A percentile compares a stretch with the other conserved stretches of the same genome.
Conservation (phyloP, 768 basidiomycete species). For the Amanita pseudoporphyria region DNA sequence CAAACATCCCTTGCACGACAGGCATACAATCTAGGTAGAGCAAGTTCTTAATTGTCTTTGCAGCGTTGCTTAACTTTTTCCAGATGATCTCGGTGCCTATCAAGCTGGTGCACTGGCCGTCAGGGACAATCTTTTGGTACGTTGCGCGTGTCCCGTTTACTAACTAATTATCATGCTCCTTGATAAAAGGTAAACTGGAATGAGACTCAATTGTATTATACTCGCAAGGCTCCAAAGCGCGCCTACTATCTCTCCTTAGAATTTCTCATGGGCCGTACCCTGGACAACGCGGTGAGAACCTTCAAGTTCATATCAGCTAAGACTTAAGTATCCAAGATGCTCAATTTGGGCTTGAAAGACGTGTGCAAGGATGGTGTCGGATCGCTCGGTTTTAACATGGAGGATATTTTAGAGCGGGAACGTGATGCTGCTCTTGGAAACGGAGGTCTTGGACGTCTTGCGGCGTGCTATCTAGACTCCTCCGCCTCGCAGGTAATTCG, state of each 20-base stretch:
- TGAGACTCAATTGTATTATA: conserved; percentile 65
- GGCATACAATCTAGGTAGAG: conserved; percentile 70
- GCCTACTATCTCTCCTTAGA: conserved; percentile 96
- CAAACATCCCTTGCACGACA: conserved; percentile 88
- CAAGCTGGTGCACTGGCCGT: conserved; percentile 85
- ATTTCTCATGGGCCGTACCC: conserved; percentile 78
- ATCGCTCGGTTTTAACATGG: conserved; percentile 82
- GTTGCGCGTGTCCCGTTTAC: conserved; percentile 12
- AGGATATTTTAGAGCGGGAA: conserved; percentile 81
- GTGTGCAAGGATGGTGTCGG: conserved; percentile 58
- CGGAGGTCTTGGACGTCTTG: conserved; percentile 91
- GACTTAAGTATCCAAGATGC: conserved; percentile 33
- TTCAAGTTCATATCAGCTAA: conserved; percentile 15
- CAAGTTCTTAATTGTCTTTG: conserved; percentile 1
- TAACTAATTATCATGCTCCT: conserved; percentile 3
- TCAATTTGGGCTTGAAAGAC: conserved; percentile 82
- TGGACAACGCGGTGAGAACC: conserved; percentile 50
- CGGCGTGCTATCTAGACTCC: conserved; percentile 97
- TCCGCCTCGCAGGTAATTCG: conserved; percentile 72
- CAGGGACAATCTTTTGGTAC: conserved; percentile 78
- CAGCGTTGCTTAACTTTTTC: not conserved
- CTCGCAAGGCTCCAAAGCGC: conserved; percentile 77
- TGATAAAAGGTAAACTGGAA: conserved; percentile 69
- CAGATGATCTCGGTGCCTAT: conserved; percentile 79
- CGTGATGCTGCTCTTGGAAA: conserved; percentile 94